Base-by-base conservation (phyloP, 2,329 filamentous ascomycete genomes). In the Alternaria sp. region DNA sequence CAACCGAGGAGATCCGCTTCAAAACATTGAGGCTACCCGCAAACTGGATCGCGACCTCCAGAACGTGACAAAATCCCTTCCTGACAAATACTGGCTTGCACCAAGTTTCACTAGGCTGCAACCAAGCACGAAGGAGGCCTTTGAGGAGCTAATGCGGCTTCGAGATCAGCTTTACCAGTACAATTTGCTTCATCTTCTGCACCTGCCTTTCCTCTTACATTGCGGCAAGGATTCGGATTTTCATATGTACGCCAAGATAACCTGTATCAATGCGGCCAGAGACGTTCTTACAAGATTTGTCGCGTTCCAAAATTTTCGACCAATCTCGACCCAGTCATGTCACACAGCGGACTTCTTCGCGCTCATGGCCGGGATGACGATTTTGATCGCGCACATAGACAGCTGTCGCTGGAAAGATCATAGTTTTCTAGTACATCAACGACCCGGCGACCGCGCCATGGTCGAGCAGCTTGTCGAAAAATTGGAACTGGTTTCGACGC, bases 1-100 rank as follows among this genome's bases (percentile, higher is more conserved):
- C 9, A 81, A 81, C 53, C 69, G 78, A 41, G 54, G 63, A n/a
- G 56, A 52, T 28, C 38, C 41, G 18, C 16, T 4, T n/a, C 48
- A 71, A 8, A 69, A 75, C 49, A 62, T 76, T 48, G 61, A 54
- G 2, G 54, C 63, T 3, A 78, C 77, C 6, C 66, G 74, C 30
- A 64, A 43, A 18, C 44, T 69, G 28, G 67, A 69, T 38, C 39
- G 18, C 11, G 52, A 61, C 46, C 54, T 69, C 3, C 30, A 63
- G 20, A 53, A 59, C 9, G 52, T 57, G 4, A 63, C 65, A 5
- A 58, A 47, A 32, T 36, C 26, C 7, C 44, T 69, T 11, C 65
- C 65, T 3, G 51, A 57, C 20, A 59, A 55, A 16, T 59, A 47
- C 47, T 47, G 46, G 34, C 32, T 30, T 11, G 36, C n/a, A 24